These are phyloP conservation scores for Taphrina populina DNA, from an alignment of 1,139 yeast genomes.

Conservation along the genomic window DNA sequence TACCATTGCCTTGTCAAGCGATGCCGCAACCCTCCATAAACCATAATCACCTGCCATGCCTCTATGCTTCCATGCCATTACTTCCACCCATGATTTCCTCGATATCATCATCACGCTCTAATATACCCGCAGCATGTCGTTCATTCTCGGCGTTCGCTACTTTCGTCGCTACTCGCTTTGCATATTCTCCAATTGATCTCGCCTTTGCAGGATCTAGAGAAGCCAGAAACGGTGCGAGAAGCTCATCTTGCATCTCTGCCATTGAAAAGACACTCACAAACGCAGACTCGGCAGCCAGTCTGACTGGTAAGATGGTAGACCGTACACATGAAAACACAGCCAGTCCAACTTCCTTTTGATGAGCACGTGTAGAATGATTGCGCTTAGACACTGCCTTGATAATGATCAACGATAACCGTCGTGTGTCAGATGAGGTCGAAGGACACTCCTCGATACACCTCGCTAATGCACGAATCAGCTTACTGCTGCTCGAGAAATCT, in stretches of 20 bases:
- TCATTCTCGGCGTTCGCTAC: slow-evolving; percentile 34
- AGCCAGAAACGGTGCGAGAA: slow-evolving; percentile 63
- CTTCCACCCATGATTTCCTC: slow-evolving; percentile 22
- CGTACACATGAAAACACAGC: slow-evolving; percentile 79
- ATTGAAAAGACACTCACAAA: slow-evolving; percentile 69
- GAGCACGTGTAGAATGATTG: slow-evolving; percentile 55
- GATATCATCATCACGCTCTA: slow-evolving; percentile 26
- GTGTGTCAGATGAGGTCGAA: slow-evolving; percentile 70
- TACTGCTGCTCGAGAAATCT: slow-evolving; percentile 41
- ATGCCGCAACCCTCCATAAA: neutral
- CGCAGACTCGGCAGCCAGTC: slow-evolving; percentile 92
- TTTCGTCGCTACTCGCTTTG: slow-evolving; percentile 35
- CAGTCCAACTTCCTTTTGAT: slow-evolving; percentile 62
- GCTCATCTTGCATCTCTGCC: slow-evolving; percentile 66
- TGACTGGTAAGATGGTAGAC: slow-evolving; percentile 82
- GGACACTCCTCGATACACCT: slow-evolving; percentile 54
- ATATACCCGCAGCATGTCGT: slow-evolving; percentile 22
- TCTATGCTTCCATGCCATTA: neutral
- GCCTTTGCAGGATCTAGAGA: slow-evolving; percentile 30
- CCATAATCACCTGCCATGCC: neutral
- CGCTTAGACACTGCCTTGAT: slow-evolving; percentile 70
- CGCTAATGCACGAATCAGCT: slow-evolving; percentile 55
- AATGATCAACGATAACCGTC: slow-evolving; percentile 75
- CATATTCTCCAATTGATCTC: slow-evolving; percentile 34
- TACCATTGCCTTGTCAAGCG: no score